These are phyloP conservation scores for Fusarium incarnatum DNA, from an alignment of 2,329 filamentous ascomycete genomes.

Conservation along the genomic window DNA sequence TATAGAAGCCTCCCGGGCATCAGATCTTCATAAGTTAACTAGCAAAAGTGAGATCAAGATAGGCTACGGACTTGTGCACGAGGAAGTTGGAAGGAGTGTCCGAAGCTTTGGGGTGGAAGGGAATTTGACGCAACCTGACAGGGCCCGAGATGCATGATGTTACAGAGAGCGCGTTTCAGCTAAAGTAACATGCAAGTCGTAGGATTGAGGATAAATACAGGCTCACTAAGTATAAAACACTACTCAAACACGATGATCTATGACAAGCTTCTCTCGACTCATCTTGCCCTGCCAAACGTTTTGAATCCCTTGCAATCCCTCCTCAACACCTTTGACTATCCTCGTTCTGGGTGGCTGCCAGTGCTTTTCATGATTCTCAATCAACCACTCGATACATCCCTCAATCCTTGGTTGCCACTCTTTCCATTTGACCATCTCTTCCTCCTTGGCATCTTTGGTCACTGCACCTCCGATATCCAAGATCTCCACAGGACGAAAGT, in stretches of 20 bases:
- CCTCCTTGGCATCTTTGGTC: not conserved
- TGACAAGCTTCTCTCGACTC: slow-evolving; percentile 8
- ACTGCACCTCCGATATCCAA: not conserved
- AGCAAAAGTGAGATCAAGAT: no score
- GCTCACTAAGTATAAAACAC: no score
- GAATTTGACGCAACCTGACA: no score
- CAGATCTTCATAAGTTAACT: no score
- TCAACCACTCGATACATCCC: not conserved
- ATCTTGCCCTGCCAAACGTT: slow-evolving; percentile 15
- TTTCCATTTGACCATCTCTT: not conserved
- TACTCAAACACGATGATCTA: not conserved
- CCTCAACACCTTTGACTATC: not conserved
- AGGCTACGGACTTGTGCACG: no score
- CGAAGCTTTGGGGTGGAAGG: no score
- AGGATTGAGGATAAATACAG: no score
- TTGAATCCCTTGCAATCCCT: slow-evolving; percentile 2
- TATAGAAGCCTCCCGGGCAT: no score
- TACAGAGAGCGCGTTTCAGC: no score
- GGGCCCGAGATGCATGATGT: no score
- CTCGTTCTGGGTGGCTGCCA: slow-evolving; percentile 4
- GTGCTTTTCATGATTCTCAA: not conserved
- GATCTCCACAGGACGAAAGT: not conserved
- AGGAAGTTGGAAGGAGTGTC: no score
- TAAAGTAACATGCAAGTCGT: no score
- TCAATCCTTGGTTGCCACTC: slow-evolving; percentile 7